A percentile compares a stretch with the other conserved stretches of the same genome.
Conservation (phyloP, 2,329 filamentous ascomycete genomes). For the Cercospora berteroae region DNA sequence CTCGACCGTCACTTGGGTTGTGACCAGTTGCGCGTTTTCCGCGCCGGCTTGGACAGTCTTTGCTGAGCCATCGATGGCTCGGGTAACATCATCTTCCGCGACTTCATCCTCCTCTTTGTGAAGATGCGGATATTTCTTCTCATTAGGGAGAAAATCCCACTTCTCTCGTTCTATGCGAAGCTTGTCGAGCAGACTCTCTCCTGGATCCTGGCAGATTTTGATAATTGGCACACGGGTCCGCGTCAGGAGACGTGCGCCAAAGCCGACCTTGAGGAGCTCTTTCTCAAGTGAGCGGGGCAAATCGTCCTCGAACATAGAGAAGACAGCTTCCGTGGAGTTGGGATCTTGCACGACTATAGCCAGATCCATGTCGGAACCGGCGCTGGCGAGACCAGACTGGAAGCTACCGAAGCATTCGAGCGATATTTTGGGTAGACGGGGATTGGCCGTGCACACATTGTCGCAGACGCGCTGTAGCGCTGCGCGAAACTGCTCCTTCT, state of each 20-base stretch:
- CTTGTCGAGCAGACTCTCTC: conserved; percentile 57
- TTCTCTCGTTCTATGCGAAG: conserved; percentile 65
- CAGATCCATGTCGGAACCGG: conserved; percentile 88
- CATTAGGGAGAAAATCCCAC: conserved; percentile 62
- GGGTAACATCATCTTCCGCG: conserved; percentile 11
- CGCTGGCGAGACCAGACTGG: conserved; percentile 79
- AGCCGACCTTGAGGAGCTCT: conserved; percentile 66
- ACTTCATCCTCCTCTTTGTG: conserved; percentile 27
- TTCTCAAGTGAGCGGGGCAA: conserved; percentile 75
- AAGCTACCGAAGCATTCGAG: conserved; percentile 80
- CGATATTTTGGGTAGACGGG: conserved; percentile 52
- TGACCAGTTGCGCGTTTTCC: not conserved
- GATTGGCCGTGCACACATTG: conserved; percentile 53
- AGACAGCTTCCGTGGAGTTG: conserved; percentile 27
- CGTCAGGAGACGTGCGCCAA: conserved; percentile 74
- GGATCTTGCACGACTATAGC: conserved; percentile 63
- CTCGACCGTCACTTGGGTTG: not conserved
- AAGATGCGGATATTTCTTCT: conserved; percentile 45
- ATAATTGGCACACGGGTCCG: conserved; percentile 82
- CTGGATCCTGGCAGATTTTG: conserved; percentile 75
- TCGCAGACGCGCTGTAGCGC: conserved; percentile 65
- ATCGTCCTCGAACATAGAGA: conserved; percentile 50
- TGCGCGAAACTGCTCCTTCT: conserved; percentile 69
- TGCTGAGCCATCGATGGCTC: not conserved
- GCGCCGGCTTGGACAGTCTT: not conserved